Conservation (phyloP, 1,284 basidiomycete species). For the Megacollybia platyphylla region DNA sequence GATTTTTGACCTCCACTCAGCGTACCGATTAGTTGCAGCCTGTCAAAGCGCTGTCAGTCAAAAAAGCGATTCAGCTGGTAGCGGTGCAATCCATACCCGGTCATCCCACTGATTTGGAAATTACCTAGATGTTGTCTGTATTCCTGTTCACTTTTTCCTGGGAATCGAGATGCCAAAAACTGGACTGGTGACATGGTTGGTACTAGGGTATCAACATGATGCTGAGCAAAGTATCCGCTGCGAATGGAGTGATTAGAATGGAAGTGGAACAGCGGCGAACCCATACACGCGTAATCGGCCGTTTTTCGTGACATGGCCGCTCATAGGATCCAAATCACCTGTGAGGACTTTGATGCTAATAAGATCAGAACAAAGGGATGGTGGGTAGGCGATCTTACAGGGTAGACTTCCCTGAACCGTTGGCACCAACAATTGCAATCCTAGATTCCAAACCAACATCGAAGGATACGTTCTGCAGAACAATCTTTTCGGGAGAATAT, state of each 20-base stretch:
- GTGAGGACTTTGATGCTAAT: conserved; percentile 86
- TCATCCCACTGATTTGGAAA: conserved; percentile 97
- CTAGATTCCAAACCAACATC: conserved; percentile 85
- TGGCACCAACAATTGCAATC: conserved; percentile 84
- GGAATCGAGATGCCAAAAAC: conserved; percentile 86
- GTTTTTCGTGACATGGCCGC: conserved; percentile 83
- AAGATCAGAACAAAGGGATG: conserved; percentile 5
- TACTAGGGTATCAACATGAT: conserved; percentile 91
- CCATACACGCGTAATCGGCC: conserved; percentile 78
- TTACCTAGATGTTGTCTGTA: conserved; percentile 93
- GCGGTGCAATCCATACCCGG: conserved; percentile 39
- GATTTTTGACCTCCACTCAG: conserved; percentile 96
- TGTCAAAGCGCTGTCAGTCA: conserved; percentile 13
- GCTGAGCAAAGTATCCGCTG: conserved; percentile 92
- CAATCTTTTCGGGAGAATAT: conserved; percentile 70
- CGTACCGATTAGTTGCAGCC: conserved; percentile 70
- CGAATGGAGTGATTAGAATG: conserved; percentile 2
- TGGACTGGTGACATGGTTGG: conserved; percentile 82
- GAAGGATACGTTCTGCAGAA: conserved; percentile 79
- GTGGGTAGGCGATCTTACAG: conserved; percentile 28
- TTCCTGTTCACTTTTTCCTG: conserved; percentile 93
- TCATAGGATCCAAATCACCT: conserved; percentile 73
- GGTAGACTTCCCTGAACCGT: conserved; percentile 73
- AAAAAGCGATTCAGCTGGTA: conserved; percentile 2
- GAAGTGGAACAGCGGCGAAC: not conserved